Conservation (phyloP, 1,284 basidiomycete genomes). For the Amylostereum areolatum region DNA sequence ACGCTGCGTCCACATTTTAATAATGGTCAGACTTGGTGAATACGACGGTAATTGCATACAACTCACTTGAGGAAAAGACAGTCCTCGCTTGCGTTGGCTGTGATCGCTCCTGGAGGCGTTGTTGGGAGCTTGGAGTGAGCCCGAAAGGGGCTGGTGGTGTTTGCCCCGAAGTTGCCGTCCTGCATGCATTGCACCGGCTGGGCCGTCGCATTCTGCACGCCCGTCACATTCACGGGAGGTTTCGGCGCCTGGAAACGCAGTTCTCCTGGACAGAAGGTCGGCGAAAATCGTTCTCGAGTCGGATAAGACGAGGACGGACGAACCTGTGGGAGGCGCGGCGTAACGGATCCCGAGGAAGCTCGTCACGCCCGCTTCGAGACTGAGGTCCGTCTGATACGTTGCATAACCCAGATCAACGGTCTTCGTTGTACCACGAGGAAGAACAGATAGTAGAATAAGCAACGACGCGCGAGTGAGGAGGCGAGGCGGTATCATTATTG, state of each 20-base stretch:
- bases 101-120: neutral
- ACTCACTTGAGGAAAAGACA: constrained; percentile 36
- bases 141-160: neutral
- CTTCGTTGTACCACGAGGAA: neutral
- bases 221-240: constrained; percentile 3
- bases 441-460: no score
- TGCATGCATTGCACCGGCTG: constrained; percentile 6
- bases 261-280: neutral
- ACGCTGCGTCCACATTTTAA: neutral
- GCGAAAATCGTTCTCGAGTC: neutral
- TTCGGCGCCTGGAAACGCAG: constrained; percentile 7
- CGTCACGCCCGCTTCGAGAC: constrained; percentile 1
- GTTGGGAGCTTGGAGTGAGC: neutral
- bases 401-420: neutral
- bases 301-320: neutral
- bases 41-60: neutral
- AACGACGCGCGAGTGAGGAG: no score
- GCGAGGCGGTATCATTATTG: no score
- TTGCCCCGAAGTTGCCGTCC: neutral
- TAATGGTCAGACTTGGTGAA: neutral
- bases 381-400: neutral
- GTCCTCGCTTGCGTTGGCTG: constrained; percentile 22
- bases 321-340: constrained; percentile 9
- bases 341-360: constrained; percentile 11
- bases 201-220: constrained; percentile 7